Conservation (phyloP, 1,284 basidiomycete genomes). For the Ustilago tritici region DNA sequence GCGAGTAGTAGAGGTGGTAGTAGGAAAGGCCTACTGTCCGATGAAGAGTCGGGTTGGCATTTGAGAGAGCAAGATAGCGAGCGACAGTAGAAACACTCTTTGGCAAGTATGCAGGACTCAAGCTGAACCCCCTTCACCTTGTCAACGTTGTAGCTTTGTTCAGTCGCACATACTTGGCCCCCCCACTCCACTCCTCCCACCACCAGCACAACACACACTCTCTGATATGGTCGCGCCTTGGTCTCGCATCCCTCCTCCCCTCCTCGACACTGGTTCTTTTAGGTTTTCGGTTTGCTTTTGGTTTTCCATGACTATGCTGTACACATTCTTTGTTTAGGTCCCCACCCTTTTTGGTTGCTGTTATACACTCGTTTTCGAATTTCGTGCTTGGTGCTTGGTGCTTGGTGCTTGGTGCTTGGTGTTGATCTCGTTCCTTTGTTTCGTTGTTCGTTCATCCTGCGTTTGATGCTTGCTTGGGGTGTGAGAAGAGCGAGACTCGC, state of each 20-base stretch:
- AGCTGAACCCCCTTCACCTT: slow-evolving; percentile 27
- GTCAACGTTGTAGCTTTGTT: slow-evolving; percentile 2
- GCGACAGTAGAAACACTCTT: slow-evolving; percentile 7
- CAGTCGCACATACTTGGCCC: slow-evolving; percentile 31
- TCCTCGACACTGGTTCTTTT: background rate
- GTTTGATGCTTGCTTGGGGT: too few species aligned
- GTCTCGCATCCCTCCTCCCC: background rate
- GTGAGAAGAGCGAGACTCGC: too few species aligned
- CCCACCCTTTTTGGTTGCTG: background rate
- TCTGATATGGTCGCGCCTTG: too few species aligned
- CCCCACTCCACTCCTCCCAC: background rate
- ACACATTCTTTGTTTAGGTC: background rate
- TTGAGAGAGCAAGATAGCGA: slow-evolving; percentile 45
- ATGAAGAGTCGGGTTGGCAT: slow-evolving; percentile 57
- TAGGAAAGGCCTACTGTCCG: slow-evolving; percentile 27
- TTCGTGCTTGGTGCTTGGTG: background rate
- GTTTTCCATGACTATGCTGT: too few species aligned
- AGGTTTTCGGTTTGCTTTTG: background rate
- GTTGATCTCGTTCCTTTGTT: background rate
- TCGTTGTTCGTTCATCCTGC: background rate
- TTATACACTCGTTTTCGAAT: background rate
- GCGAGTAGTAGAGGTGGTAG: slow-evolving; percentile 7
- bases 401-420: background rate
- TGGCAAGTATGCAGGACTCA: background rate
- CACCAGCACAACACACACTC: too few species aligned